These are phyloP conservation scores for Populus ilicifolia DNA, from an alignment of 345 rosid species.

Conservation along the genomic window DNA sequence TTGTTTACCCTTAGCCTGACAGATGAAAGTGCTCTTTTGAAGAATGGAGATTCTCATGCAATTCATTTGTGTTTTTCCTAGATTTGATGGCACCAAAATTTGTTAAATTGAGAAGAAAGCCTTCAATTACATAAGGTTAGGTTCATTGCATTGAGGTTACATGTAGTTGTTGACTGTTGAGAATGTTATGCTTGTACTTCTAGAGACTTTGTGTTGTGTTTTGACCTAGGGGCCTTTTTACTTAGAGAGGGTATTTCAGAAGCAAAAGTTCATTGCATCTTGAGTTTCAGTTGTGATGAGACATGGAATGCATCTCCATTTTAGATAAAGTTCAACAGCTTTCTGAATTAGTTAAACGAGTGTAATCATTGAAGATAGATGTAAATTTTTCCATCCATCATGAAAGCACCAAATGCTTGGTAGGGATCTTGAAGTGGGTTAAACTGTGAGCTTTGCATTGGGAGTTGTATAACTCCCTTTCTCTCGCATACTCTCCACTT, in stretches of 20 bases:
- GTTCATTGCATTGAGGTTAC: background rate
- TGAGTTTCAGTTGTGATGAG: background rate
- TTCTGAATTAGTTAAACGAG: background rate
- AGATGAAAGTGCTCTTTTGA: background rate
- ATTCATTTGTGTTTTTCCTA: background rate
- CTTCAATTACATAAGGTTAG: background rate
- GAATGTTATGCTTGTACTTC: background rate
- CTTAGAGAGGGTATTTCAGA: background rate
- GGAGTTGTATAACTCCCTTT: background rate
- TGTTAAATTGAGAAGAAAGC: background rate
- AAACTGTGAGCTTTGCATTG: background rate
- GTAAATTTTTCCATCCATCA: background rate
- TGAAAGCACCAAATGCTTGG: background rate
- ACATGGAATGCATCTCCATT: background rate
- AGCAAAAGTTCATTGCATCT: background rate
- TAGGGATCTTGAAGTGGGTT: background rate
- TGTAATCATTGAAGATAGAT: background rate
- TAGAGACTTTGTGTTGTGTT: background rate
- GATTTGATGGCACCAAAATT: background rate
- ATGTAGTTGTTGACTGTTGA: background rate
- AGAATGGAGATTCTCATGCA: background rate
- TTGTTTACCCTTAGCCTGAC: background rate
- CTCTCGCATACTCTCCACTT: background rate
- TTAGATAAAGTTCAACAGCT: background rate
- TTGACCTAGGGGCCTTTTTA: background rate